Base-by-base conservation (phyloP, 768 basidiomycete genomes). In the Tulasnella sp. region DNA sequence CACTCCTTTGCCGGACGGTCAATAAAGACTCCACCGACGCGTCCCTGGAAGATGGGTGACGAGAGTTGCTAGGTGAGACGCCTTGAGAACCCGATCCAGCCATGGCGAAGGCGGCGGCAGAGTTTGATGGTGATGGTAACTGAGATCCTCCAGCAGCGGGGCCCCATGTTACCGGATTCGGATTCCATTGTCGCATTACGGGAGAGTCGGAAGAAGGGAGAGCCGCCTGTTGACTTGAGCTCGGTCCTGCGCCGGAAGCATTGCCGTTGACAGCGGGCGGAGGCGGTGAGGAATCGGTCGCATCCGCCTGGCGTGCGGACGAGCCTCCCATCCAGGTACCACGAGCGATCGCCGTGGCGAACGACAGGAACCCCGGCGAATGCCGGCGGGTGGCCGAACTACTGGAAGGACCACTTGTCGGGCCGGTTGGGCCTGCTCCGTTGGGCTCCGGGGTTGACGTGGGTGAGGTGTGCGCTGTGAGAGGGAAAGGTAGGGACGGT, bases 31-130 rank as follows among this genome's bases (percentile, higher is more conserved):
- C 73, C 3, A 48, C 73, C 40, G 73, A 75, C 44, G 41, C 41
- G 28, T 75, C 76, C 48, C 41, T 50, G 20, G 76, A 77, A 60
- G 48, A 46, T 28, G 48, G 44, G 48, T 46, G 20, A 11, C 48
- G 28, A 24, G 44, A n/a, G 76, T 64, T 64, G 60, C 60, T 50
- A 37, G 76, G 76, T n/a, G 76, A 77, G 37, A 34, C 75, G 1
- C 24, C 40, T 40, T 50, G 48, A 46, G 76, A 77, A 18, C 6
- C 34, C 9, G 76, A 77, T 77, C 48, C 46, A 54, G n/a, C 44
- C 50, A 73, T 42, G 3, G 79, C 79, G 31, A 80, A 80, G 2
- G 79, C 79, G 16, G 79, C 79, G 16, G 79, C 79, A n/a, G 79
- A 80, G 69, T 42, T 75, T n/a, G 72, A 73, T 22, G 79, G 79